These are phyloP conservation scores for Coniochaeta sp. DNA, from an alignment of 2,329 filamentous ascomycete genomes.

Conservation along the genomic window DNA sequence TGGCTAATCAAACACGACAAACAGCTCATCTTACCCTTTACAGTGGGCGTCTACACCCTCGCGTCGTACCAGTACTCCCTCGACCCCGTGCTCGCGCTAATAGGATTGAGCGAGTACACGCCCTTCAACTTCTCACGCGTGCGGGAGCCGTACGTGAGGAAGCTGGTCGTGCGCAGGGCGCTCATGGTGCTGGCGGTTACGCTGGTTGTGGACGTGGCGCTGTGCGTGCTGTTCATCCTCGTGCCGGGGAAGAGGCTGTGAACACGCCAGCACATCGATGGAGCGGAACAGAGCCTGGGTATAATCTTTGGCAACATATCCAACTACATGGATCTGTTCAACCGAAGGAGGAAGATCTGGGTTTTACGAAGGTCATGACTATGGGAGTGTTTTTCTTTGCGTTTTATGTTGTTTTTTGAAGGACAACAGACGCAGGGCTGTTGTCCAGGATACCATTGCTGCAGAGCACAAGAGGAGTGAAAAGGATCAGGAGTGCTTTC, in stretches of 20 bases:
- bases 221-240: constrained; percentile 87
- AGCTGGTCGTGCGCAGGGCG: constrained; percentile 75
- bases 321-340: not conserved
- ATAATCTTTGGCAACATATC: constrained; percentile 5
- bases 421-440: not conserved
- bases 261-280: constrained; percentile 10
- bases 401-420: not conserved
- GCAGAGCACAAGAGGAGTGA: not conserved
- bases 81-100: constrained; percentile 80
- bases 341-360: not conserved
- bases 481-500: not conserved
- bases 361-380: constrained; percentile 12
- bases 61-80: constrained; percentile 93
- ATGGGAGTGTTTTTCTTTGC: constrained; percentile 3
- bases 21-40: constrained; percentile 76
- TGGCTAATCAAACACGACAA: constrained; percentile 9
- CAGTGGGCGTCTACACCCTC: constrained; percentile 80
- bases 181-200: constrained; percentile 74
- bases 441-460: not conserved
- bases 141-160: constrained; percentile 84
- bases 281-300: not conserved
- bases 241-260: constrained; percentile 82
- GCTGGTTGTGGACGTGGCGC: constrained; percentile 66
- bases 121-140: constrained; percentile 87
- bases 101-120: constrained; percentile 94